Percentiles rank a stretch among this genome's conserved stretches.
These are phyloP conservation scores for Acanthamoeba healyi DNA, from an alignment of 208 protist genomes.

Conservation along the genomic window DNA sequence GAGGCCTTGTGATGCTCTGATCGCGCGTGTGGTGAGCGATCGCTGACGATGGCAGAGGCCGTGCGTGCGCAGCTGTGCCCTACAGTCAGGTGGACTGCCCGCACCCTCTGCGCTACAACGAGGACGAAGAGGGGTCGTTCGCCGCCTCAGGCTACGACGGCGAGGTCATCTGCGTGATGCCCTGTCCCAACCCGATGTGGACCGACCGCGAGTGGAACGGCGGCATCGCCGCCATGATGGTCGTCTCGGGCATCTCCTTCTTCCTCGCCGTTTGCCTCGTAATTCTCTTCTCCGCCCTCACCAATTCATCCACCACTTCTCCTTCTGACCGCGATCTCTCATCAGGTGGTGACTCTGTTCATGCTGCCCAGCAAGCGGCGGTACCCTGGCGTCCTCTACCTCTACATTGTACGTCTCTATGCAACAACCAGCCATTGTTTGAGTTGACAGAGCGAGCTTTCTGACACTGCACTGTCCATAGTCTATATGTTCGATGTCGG, in stretches of 20 bases:
- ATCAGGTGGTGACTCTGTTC: neutral
- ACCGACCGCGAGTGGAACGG: conserved; percentile 44
- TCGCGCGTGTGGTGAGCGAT: neutral
- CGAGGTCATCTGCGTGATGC: conserved; percentile 39
- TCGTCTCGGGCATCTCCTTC: conserved; percentile 50
- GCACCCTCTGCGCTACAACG: conserved; percentile 25
- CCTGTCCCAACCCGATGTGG: conserved; percentile 46
- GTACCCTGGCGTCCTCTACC: conserved; percentile 15
- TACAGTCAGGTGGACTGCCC: conserved; percentile 73
- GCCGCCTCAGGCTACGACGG: neutral
- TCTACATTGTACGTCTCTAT: conserved; percentile 18
- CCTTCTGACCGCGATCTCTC: neutral
- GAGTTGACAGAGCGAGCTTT: too few species aligned
- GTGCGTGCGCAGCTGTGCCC: conserved; percentile 15
- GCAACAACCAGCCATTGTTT: too few species aligned
- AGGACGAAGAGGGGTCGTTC: conserved; percentile 7
- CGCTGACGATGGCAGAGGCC: neutral
- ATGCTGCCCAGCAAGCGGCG: conserved; percentile 17
- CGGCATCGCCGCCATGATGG: conserved; percentile 20
- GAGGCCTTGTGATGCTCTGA: neutral
- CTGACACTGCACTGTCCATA: too few species aligned
- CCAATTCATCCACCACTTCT: neutral
- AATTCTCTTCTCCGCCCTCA: neutral
- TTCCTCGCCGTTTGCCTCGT: neutral
- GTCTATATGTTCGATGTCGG: neutral